phyloP scores from a whole-genome alignment of 345 rosid species.

The Lagerstroemia speciosa region DNA sequence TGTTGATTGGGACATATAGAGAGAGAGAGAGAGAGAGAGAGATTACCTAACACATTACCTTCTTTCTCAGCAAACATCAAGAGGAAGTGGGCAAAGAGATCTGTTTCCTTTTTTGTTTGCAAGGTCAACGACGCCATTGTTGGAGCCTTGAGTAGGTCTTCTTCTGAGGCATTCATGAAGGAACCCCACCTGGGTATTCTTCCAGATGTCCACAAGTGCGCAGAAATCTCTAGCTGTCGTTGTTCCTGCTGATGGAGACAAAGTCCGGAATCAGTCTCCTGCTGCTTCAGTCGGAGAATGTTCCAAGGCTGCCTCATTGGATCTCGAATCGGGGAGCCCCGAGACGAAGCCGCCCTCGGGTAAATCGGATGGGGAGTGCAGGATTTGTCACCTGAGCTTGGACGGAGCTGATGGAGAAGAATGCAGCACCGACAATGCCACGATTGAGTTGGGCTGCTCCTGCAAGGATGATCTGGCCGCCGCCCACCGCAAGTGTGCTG shows the following conservation, averaged over 20 bases:
- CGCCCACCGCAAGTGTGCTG: slow-evolving; percentile 88
- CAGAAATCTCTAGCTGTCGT: background rate
- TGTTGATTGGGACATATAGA: no score
- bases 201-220: slow-evolving; percentile 1
- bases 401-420: slow-evolving; percentile 19
- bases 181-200: slow-evolving; percentile 1
- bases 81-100: background rate
- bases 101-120: background rate
- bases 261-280: background rate
- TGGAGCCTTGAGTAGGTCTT: background rate
- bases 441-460: slow-evolving; percentile 75
- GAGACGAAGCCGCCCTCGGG: background rate
- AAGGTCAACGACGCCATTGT: background rate
- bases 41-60: background rate
- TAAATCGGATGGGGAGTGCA: slow-evolving; percentile 51
- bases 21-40: background rate
- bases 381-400: slow-evolving; percentile 78
- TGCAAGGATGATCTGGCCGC: slow-evolving; percentile 85
- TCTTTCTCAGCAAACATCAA: background rate
- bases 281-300: background rate
- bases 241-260: background rate
- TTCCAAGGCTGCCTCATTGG: background rate
- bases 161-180: background rate
- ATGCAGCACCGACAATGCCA: slow-evolving; percentile 35
- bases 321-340: background rate